A percentile compares a stretch with the other conserved stretches of the same genome.
Evolutionary conservation across 805 yeast genomes (phyloP).

Genomic region (Yamadazyma endophytica): DNA sequence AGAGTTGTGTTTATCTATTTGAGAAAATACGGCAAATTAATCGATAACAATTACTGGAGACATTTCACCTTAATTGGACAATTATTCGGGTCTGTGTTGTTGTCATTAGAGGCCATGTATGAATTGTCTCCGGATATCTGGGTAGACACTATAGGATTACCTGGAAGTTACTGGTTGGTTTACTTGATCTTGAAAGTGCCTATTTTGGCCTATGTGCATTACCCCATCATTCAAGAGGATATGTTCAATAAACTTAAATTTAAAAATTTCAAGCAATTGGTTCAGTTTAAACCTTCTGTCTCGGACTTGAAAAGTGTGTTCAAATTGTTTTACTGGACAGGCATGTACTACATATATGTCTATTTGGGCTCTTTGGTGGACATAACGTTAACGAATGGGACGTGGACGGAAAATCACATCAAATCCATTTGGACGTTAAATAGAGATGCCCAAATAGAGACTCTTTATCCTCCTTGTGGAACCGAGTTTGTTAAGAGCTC

Average conservation of each 20-base stretch:
- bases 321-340: constrained; percentile 67
- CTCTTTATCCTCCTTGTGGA: constrained; percentile 89
- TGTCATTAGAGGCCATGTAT: constrained; percentile 67
- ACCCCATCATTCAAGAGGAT: constrained; percentile 84
- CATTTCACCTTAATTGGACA: constrained; percentile 82
- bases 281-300: constrained; percentile 13
- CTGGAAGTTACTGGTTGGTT: constrained; percentile 75
- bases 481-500: constrained; percentile 42
- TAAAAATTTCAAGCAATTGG: constrained; percentile 13
- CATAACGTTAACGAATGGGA: constrained; percentile 71
- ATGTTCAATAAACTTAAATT: constrained; percentile 66
- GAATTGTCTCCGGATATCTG: constrained; percentile 81
- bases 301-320: constrained; percentile 29
- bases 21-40: constrained; percentile 47
- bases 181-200: constrained; percentile 61
- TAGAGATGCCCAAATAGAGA: constrained; percentile 25
- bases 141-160: constrained; percentile 92
- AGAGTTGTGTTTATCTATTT: constrained; percentile 58
- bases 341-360: constrained; percentile 60
- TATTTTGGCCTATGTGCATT: constrained; percentile 85
- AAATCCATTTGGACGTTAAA: constrained; percentile 55
- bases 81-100: constrained; percentile 69
- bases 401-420: constrained; percentile 89
- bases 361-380: constrained; percentile 64
- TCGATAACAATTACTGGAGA: constrained; percentile 73